A percentile compares a stretch with the other conserved stretches of the same genome.
Conservation (phyloP, 257 asterid species). For the Orobanche coerulescens region DNA sequence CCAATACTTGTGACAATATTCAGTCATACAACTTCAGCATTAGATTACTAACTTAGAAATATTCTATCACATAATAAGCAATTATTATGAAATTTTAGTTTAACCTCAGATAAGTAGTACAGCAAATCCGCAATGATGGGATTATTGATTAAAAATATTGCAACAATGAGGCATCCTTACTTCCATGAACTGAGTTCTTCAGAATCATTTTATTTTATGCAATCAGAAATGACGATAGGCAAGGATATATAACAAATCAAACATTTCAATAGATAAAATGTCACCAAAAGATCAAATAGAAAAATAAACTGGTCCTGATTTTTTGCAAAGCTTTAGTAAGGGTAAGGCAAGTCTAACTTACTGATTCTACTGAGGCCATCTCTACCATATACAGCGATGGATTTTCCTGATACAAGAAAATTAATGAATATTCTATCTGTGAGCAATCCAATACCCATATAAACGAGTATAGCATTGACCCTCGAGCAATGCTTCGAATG, state of each 20-base stretch:
- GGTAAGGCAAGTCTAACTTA: constrained; percentile 38
- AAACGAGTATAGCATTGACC: background rate
- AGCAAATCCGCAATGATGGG: constrained; percentile 6
- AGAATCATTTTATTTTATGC: background rate
- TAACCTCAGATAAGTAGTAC: background rate
- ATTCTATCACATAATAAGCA: background rate
- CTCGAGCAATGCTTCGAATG: background rate
- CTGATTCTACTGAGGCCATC: constrained; percentile 71
- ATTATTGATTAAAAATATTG: background rate
- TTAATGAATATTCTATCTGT: constrained; percentile 4
- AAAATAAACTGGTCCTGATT: background rate
- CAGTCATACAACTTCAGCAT: background rate
- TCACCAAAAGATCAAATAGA: background rate
- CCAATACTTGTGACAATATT: background rate
- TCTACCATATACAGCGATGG: constrained; percentile 79
- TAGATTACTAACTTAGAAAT: background rate
- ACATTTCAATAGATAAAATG: background rate
- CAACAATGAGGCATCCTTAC: background rate
- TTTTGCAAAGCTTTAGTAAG: constrained; percentile 13
- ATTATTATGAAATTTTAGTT: background rate
- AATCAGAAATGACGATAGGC: constrained; percentile 2
- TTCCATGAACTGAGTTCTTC: background rate
- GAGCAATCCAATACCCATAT: constrained; percentile 11
- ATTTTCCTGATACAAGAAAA: constrained; percentile 57
- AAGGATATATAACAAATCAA: constrained; percentile 3